Base-by-base conservation (phyloP, 768 basidiomycete species). In the Russula sp. region DNA sequence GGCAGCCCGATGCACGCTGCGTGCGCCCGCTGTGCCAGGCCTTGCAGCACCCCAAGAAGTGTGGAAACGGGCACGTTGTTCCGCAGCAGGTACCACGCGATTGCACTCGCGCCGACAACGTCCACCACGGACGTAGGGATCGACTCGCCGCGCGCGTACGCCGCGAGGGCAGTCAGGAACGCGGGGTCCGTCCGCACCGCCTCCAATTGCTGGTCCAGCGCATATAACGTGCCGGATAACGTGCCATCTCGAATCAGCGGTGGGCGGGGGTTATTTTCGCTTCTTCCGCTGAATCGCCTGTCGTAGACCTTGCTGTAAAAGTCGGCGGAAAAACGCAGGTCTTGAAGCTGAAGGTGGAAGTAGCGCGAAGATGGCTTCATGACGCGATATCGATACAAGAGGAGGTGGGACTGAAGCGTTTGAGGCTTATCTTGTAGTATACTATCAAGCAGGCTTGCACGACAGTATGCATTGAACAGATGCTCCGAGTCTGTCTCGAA, bases 381-480 rank as follows among this genome's bases (percentile, higher is more conserved):
- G 57, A 75, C 80, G 62, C 89, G 85, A 68, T 85, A 85, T 54
- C 78, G 80, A 70, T 86, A 91, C 34, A 94, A 71, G 1, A 83
- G 84, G 2, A 94, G 76, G 70, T 93, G 88, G 0, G 87, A 80
- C 67, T 88, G 85, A 4, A 95, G 74, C 0, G 89, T 86, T 62
- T 85, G 82, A 13, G 88, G 85, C 71, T 96, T 97, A 74, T 95
- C 94, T 71, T 91, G 86, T n/a, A 94, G 77, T 55, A 98, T 88
- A 74, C 90, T 88, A 71, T 98, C 95, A 48, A 94, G 78, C 13
- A 94, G 73, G 34, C 82, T 80, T 0, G 90, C 89, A 67, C 89
- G 85, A 67, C 89, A 87, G 67, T 89, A 94, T 10, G 79, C 79
- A 62, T 85, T 82, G 71, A 91, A 85, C 10, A 84, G 71, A 49